Base-by-base conservation (phyloP, 176 grass and related monocot genomes). In the Cenchrus fungigraminus region DNA sequence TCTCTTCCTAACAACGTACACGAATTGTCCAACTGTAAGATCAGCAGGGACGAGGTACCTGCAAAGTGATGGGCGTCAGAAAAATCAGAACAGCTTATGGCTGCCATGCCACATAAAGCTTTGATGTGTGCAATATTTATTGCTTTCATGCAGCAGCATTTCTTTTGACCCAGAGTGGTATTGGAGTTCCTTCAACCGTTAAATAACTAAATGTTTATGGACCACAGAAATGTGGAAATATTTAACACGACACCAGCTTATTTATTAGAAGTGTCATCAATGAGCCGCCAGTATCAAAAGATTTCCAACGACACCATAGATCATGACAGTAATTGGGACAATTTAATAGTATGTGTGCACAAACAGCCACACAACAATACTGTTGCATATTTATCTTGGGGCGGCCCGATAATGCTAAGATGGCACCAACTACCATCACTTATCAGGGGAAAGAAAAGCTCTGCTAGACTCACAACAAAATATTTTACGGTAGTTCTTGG, bases 31-130 rank as follows among this genome's bases (percentile, higher is more conserved):
- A 9, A 98, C 93, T 3, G 91, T 98, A 55, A 98, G 93, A 76
- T 98, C 97, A 16, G 97, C 93, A 22, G 97, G 97, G 68, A 98
- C 97, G 0, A 98, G 88, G 87, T 98, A 98, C 89, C 97, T 98
- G 82, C 73, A 92, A 56, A 64, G 45, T 51, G 2, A 51, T 42
- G 47, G 9, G 29, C 46, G 73, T 45, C 40, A 86, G 74, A 60
- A 79, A n/a, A 54, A 73, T 22, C 12, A 20, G 47, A 80, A 84
- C 68, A 16, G 29, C 15, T 53, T 54, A 73, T 64, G 22, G 6
- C 9, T 32, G 5, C 1, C 25, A 56, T 2, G 6, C 10, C 37
- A 71, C 50, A 75, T 53, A 55, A 29, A 17, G 13, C n/a, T 43
- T 52, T 32, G 9, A 44, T 15, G 20, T 56, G 5, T 46, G 54